Conservation (phyloP, 495 filamentous ascomycete species). For the Penicillium pancosmium region DNA sequence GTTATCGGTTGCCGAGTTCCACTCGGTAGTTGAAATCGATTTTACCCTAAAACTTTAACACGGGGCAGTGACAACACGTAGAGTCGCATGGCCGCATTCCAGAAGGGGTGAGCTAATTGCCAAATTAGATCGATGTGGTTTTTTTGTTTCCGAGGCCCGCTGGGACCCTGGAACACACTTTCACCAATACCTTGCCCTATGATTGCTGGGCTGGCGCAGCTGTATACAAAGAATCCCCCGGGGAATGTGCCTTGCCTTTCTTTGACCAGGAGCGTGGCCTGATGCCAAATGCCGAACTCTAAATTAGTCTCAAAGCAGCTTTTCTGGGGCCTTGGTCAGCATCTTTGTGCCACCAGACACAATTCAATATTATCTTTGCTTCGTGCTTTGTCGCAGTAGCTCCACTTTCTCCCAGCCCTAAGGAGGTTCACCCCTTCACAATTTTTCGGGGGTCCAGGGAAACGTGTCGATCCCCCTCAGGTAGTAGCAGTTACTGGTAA, state of each 20-base stretch:
- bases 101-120: conserved; percentile 6
- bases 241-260: conserved; percentile 25
- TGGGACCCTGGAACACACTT: background rate
- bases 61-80: conserved; percentile 5
- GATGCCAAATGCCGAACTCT: conserved; percentile 2
- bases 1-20: background rate
- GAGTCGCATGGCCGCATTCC: conserved; percentile 21
- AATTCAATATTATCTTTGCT: background rate
- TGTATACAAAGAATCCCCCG: conserved; percentile 14
- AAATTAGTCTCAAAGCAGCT: background rate
- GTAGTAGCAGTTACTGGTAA: background rate
- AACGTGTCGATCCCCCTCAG: conserved; percentile 12
- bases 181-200: background rate
- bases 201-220: background rate
- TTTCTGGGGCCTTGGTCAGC: background rate
- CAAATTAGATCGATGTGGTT: background rate
- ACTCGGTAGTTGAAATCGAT: background rate
- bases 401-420: background rate
- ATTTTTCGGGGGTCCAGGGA: conserved; percentile 1
- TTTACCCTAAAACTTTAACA: background rate
- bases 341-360: background rate
- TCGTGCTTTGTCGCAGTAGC: background rate
- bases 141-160: background rate
- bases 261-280: conserved; percentile 5
- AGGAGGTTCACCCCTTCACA: conserved; percentile 4